Evolutionary conservation across 257 asterid genomes (phyloP), one percentile per base, ranked within the genome.

Genomic region (Thymus mandschuricus): DNA sequence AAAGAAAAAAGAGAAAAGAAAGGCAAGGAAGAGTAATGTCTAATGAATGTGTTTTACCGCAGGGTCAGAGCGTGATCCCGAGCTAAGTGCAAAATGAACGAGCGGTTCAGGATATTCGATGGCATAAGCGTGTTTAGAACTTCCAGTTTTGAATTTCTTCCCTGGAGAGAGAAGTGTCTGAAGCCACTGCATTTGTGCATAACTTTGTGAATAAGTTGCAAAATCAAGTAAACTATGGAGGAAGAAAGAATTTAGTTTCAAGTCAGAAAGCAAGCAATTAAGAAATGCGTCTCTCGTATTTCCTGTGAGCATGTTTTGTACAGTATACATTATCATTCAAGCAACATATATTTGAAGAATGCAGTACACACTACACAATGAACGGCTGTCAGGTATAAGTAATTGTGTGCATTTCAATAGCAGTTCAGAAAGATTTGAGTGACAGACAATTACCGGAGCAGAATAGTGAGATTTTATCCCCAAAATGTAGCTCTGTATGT

Each of bases 101-200:
- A 89, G 92, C 44, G 96, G 96, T 67, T 92, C 98, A 1, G 97
- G 87, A 77, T 90, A 88, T 64, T 92, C 98, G 29, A 92, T 87
- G 34, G 91, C 88, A 73, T 78, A 82, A 44, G 81, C 75, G 46
- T 92, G 98, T 70, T 73, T 81, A 2, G 81, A 68, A 41, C 71
- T 78, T 69, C 88, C 89, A 3, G 71, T 57, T 82, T 78, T 83
- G 74, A 84, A 78, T 85, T 84, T 90, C 87, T 80, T 93, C 44
- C 92, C 90, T 0, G 97, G 96, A 71, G 92, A 85, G 56, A 93
- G 82, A 73, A 93, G 78, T 1, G 88, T 78, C 78, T 84, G 88
- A 72, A 87, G 83, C 97, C 98, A 89, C 97, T 93, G 96, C 85
- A 78, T 63, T 71, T 51, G 64, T 1, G 51, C 33, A 72, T 57